Evolutionary conservation across 208 protist genomes (phyloP), one percentile per base, ranked within the genome.

Genomic region (Leishmania mexicana): DNA sequence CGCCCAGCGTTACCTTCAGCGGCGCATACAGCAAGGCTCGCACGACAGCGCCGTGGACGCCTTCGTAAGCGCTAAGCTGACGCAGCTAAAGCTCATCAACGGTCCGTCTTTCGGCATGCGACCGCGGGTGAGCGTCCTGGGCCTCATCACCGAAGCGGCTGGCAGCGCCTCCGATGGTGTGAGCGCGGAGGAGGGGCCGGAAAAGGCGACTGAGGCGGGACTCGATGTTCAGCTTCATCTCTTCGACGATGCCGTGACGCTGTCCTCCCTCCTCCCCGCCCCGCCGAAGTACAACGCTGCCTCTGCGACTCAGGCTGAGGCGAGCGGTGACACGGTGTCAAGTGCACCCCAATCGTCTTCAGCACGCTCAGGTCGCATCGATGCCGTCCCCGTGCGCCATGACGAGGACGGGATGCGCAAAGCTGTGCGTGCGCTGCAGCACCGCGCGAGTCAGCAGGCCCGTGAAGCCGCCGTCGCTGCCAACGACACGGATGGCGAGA

Each of bases 41-140:
- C 97, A 99, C 81, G 93, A 98, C 87, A 97, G 94, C 78, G 77
- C 75, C 64, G 84, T 94, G n/a, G 97, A 99, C 81, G 95, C 96
- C 8, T 54, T 76, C n/a, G 87, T 90, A 13, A 95, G 93, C 75
- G 87, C 94, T 38, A 89, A 98, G 71, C 87, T 99, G 31, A 88
- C 94, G 54, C 85, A 92, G 64, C 83, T 98, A 21, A 98, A 98
- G 81, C 78, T 98, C 45, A 47, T 85, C 17, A n/a, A 95, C 47
- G 97, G 97, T 15, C 92, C 88, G 4, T 53, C 78, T 15, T 97
- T 98, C 85, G 96, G 93, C 35, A 67, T 96, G 8, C 85, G 87
- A 3, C 60, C 86, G 35, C 83, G 85, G 13, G 89, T 94, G 28
- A 97, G 87, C 82, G 84, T 97, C 11, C 79, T 97, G 19, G 77